A percentile compares a stretch with the other conserved stretches of the same genome.
Evolutionary conservation across 2,329 filamentous ascomycete genomes (phyloP).

Genomic region (Aspergillus uvarum): DNA sequence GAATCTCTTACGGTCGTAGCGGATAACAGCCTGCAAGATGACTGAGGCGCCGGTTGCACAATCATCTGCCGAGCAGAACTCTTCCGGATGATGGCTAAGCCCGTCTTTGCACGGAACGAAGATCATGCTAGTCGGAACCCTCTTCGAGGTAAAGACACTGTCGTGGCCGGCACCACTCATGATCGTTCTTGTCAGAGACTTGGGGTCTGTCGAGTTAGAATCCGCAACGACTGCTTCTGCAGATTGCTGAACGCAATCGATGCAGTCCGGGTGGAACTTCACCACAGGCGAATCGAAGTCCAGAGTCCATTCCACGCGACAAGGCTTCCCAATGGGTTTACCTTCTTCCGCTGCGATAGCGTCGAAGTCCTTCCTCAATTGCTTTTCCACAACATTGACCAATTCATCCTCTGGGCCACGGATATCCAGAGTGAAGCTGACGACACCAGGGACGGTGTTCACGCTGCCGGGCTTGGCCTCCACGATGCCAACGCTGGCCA

Average conservation of each 20-base stretch:
- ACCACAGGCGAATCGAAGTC: slow-evolving; percentile 63
- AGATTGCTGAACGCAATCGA: slow-evolving; percentile 62
- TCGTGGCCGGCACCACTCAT: slow-evolving; percentile 67
- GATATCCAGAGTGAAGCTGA: slow-evolving; percentile 68
- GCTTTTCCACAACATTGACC: slow-evolving; percentile 58
- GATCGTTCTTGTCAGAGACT: slow-evolving; percentile 53
- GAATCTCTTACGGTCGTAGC: slow-evolving; percentile 45
- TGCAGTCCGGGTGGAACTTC: slow-evolving; percentile 66
- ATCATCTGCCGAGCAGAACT: slow-evolving; percentile 61
- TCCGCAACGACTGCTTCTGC: slow-evolving; percentile 59
- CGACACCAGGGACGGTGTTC: slow-evolving; percentile 70
- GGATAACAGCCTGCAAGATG: slow-evolving; percentile 36
- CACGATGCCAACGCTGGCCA: slow-evolving; percentile 70
- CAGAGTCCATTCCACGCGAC: slow-evolving; percentile 57
- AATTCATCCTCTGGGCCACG: slow-evolving; percentile 58
- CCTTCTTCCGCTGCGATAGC: slow-evolving; percentile 59
- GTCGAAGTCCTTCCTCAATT: slow-evolving; percentile 59
- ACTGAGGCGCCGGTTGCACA: slow-evolving; percentile 55
- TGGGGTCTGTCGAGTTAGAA: slow-evolving; percentile 36
- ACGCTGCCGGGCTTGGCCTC: slow-evolving; percentile 66
- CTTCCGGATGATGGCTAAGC: slow-evolving; percentile 63
- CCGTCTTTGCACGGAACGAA: slow-evolving; percentile 65
- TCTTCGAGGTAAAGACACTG: slow-evolving; percentile 60
- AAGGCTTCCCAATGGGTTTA: slow-evolving; percentile 53
- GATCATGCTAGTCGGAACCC: slow-evolving; percentile 65